phyloP scores from a whole-genome alignment of 345 rosid species.

The Reutealis trisperma region DNA sequence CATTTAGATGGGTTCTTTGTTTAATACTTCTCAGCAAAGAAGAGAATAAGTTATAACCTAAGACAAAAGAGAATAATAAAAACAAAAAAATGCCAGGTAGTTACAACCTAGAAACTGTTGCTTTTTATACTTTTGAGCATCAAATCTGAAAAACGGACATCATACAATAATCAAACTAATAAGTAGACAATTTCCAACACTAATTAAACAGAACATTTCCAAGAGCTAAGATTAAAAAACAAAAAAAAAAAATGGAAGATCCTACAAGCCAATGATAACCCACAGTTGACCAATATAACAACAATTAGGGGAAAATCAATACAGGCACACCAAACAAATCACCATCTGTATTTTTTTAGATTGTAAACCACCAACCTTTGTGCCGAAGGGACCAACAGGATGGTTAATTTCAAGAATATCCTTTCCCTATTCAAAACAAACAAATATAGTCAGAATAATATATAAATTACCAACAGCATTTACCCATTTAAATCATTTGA shows the following conservation, averaged over 20 bases:
- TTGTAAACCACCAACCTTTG: conserved; percentile 59
- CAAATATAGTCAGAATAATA: conserved; percentile 4
- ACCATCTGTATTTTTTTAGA: background rate
- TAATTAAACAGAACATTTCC: background rate
- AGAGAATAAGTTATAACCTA: too few species aligned
- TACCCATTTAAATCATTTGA: background rate
- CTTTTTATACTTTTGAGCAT: background rate
- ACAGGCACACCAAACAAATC: background rate
- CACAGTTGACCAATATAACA: background rate
- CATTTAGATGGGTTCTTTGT: too few species aligned
- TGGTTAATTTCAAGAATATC: conserved; percentile 61
- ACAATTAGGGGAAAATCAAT: background rate
- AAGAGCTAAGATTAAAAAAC: background rate
- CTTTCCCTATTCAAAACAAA: conserved; percentile 56
- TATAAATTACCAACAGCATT: background rate
- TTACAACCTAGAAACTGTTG: background rate
- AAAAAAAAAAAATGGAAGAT: background rate
- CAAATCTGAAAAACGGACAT: background rate
- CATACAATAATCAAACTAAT: background rate
- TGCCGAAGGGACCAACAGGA: conserved; percentile 90
- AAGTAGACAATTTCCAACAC: background rate
- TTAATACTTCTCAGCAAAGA: too few species aligned
- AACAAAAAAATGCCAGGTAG: too few species aligned
- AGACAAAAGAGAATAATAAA: too few species aligned
- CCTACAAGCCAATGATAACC: background rate